Evolutionary conservation across 2,329 filamentous ascomycete species (phyloP).

Genomic region (Hypoxylon sp.): DNA sequence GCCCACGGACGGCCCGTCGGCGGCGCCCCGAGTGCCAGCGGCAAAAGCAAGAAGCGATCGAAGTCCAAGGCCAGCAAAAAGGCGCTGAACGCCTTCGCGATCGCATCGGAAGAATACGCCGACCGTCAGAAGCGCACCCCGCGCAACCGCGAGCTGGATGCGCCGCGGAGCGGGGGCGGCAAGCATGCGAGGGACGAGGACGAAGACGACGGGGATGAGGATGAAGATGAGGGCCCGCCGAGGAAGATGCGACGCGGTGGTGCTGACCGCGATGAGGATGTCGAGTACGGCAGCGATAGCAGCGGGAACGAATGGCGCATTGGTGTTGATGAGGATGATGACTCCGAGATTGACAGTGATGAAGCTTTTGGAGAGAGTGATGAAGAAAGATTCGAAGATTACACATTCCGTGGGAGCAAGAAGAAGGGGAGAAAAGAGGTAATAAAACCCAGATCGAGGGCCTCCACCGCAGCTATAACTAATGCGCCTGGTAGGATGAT

Average conservation of each 20-base stretch:
- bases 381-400: slow-evolving; percentile 86
- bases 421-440: slow-evolving; percentile 53
- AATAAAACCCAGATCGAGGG: slow-evolving; percentile 61
- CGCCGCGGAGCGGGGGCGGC: slow-evolving; percentile 54
- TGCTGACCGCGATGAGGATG: slow-evolving; percentile 66
- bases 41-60: slow-evolving; percentile 59
- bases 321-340: slow-evolving; percentile 74
- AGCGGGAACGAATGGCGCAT: slow-evolving; percentile 89
- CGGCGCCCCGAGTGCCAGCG: slow-evolving; percentile 46
- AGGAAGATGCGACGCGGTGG: slow-evolving; percentile 60
- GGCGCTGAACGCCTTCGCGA: slow-evolving; percentile 71
- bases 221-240: slow-evolving; percentile 69
- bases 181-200: slow-evolving; percentile 63
- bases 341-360: slow-evolving; percentile 76
- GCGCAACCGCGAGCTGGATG: slow-evolving; percentile 67
- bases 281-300: slow-evolving; percentile 85
- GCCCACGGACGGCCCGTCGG: slow-evolving; percentile 69
- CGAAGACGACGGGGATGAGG: slow-evolving; percentile 69
- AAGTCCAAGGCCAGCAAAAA: slow-evolving; percentile 66
- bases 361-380: slow-evolving; percentile 93
- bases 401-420: slow-evolving; percentile 68
- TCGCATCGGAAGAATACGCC: slow-evolving; percentile 68
- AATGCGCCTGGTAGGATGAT: slow-evolving; percentile 53
- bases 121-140: slow-evolving; percentile 64
- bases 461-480: slow-evolving; percentile 24